These are phyloP conservation scores for Scutellaria baicalensis DNA, from an alignment of 257 asterid species.

Conservation along the genomic window DNA sequence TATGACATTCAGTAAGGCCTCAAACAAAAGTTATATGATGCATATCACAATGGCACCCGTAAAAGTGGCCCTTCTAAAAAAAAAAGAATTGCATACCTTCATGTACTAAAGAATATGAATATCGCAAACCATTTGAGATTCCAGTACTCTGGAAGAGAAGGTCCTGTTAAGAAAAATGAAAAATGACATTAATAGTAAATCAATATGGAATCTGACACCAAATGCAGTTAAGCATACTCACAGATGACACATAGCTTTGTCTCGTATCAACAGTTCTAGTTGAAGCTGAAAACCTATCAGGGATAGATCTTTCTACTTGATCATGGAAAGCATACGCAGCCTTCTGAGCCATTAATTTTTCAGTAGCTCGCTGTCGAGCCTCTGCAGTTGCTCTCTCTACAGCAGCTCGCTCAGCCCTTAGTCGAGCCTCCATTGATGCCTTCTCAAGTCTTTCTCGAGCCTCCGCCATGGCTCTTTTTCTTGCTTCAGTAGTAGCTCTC, in stretches of 20 bases:
- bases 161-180: slow-evolving; percentile 30
- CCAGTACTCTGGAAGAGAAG: slow-evolving; percentile 38
- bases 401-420: slow-evolving; percentile 75
- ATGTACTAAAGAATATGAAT: slow-evolving; percentile 41
- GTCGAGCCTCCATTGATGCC: slow-evolving; percentile 58
- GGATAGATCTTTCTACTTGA: slow-evolving; percentile 39
- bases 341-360: slow-evolving; percentile 54
- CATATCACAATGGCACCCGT: neutral
- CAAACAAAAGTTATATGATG: neutral
- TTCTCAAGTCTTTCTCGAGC: slow-evolving; percentile 64
- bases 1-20: neutral
- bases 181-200: slow-evolving; percentile 14
- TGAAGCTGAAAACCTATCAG: slow-evolving; percentile 50
- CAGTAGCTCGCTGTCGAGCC: slow-evolving; percentile 79
- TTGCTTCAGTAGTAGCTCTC: slow-evolving; percentile 57
- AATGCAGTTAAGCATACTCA: slow-evolving; percentile 42
- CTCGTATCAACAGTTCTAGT: slow-evolving; percentile 45
- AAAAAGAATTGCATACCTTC: slow-evolving; percentile 45
- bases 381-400: slow-evolving; percentile 84
- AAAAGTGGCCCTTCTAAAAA: neutral
- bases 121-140: slow-evolving; percentile 31
- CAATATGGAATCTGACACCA: slow-evolving; percentile 12
- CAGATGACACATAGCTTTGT: slow-evolving; percentile 50
- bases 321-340: slow-evolving; percentile 28
- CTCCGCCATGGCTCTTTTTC: slow-evolving; percentile 54